Evolutionary conservation across 441 rosid genomes (phyloP).

Genomic region (Bruguiera hainesii): DNA sequence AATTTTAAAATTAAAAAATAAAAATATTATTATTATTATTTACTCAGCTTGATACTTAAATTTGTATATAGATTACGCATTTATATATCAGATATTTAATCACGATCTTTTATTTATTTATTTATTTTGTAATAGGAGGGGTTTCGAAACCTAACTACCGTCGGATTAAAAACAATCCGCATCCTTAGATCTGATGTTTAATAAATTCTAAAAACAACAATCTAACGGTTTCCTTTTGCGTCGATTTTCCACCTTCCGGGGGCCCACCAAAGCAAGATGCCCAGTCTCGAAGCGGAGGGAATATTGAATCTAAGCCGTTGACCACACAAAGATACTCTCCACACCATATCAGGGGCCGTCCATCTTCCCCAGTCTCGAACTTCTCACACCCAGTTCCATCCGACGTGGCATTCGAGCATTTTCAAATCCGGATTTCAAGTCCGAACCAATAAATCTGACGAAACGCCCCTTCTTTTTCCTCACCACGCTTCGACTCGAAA

Average conservation of each 20-base stretch:
- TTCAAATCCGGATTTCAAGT: conserved; percentile 69
- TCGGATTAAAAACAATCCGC: too few species aligned
- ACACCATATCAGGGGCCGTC: conserved; percentile 34
- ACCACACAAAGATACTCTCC: conserved; percentile 17
- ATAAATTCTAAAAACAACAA: background rate
- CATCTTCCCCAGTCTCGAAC: conserved; percentile 14
- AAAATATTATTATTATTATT: too few species aligned
- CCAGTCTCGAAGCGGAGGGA: conserved; percentile 9
- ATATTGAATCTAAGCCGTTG: conserved; percentile 28
- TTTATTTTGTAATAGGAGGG: too few species aligned
- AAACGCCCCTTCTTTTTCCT: background rate
- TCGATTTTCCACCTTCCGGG: background rate
- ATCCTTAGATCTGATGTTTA: background rate
- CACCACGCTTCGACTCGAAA: background rate
- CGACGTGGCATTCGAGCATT: conserved; percentile 55
- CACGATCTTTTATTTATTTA: too few species aligned
- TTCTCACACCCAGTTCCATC: conserved; percentile 18
- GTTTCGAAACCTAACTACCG: too few species aligned
- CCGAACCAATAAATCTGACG: conserved; percentile 35
- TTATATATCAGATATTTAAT: too few species aligned
- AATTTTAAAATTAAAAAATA: too few species aligned
- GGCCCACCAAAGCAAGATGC: conserved; percentile 22
- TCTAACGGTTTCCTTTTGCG: background rate
- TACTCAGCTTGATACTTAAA: too few species aligned
- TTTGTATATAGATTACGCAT: too few species aligned